Percentiles rank a stretch among this genome's conserved stretches.
Conservation (phyloP, 2,329 filamentous ascomycete species). For the Immersiporthe knoxdaviesiana region DNA sequence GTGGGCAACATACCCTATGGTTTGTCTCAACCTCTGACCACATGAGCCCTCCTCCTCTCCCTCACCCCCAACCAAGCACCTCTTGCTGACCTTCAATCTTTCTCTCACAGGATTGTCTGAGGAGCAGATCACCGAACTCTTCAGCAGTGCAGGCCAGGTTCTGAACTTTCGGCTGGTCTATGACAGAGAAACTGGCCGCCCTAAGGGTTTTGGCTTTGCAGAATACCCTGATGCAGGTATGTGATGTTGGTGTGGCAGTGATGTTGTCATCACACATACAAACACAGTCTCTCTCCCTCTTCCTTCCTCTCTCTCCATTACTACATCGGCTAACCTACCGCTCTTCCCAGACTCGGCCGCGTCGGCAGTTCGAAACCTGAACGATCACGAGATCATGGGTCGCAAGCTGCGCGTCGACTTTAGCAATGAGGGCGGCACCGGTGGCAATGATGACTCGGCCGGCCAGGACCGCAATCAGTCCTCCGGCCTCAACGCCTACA, state of each 20-base stretch:
- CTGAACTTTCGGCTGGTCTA: constrained; percentile 92
- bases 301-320: constrained; percentile 15
- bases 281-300: not conserved
- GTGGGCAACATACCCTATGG: constrained; percentile 87
- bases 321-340: constrained; percentile 19
- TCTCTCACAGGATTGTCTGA: constrained; percentile 78
- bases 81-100: constrained; percentile 15
- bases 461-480: constrained; percentile 23
- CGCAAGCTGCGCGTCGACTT: constrained; percentile 94
- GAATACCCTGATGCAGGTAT: constrained; percentile 90
- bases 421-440: constrained; percentile 79
- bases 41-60: constrained; percentile 33
- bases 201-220: constrained; percentile 95
- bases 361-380: constrained; percentile 91
- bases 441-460: constrained; percentile 26
- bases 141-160: constrained; percentile 86
- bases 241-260: constrained; percentile 19
- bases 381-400: constrained; percentile 94
- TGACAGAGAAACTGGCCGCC: constrained; percentile 90
- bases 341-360: constrained; percentile 72
- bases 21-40: too few species aligned
- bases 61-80: not conserved
- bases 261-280: not conserved
- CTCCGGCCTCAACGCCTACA: constrained; percentile 23
- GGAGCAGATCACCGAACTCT: constrained; percentile 93